phyloP scores from a whole-genome alignment of 2,329 filamentous ascomycete genomes.

The Alternaria sp. region DNA sequence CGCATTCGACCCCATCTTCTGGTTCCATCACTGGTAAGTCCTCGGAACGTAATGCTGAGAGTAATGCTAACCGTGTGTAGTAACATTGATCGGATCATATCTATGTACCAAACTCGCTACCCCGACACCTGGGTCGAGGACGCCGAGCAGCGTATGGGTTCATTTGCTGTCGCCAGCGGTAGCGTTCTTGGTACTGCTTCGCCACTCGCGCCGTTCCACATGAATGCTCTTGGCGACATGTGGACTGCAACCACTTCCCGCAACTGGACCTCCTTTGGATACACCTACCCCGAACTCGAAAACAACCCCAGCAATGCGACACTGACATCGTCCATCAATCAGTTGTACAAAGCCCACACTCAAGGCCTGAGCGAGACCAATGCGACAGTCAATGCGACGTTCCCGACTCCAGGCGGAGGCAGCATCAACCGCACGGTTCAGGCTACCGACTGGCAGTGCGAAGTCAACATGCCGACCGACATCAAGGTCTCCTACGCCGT shows the following conservation, averaged over 20 bases:
- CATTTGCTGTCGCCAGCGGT: constrained; percentile 26
- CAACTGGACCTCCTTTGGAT: constrained; percentile 42
- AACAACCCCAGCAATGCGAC: constrained; percentile 34
- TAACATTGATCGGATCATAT: constrained; percentile 35
- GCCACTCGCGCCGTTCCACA: constrained; percentile 38
- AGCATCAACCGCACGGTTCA: constrained; percentile 16
- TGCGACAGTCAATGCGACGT: constrained; percentile 22
- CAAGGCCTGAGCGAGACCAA: constrained; percentile 33
- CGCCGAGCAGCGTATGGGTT: constrained; percentile 27
- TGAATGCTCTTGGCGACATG: constrained; percentile 40
- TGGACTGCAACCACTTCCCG: constrained; percentile 35
- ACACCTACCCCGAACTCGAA: constrained; percentile 42
- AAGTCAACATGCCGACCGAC: constrained; percentile 42
- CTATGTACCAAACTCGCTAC: constrained; percentile 37
- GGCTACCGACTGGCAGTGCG: constrained; percentile 37
- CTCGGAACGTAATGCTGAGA: background rate
- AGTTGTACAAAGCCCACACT: constrained; percentile 34
- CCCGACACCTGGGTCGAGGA: constrained; percentile 43
- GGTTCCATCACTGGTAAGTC: constrained; percentile 39
- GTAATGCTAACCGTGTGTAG: constrained; percentile 12
- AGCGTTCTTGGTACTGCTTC: constrained; percentile 28
- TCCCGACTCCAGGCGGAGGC: constrained; percentile 4
- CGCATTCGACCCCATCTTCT: constrained; percentile 42
- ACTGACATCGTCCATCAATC: constrained; percentile 34
- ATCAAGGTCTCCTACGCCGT: constrained; percentile 42